Evolutionary conservation across 208 protist species (phyloP).

Genomic region (Histomonas meleagridis): DNA sequence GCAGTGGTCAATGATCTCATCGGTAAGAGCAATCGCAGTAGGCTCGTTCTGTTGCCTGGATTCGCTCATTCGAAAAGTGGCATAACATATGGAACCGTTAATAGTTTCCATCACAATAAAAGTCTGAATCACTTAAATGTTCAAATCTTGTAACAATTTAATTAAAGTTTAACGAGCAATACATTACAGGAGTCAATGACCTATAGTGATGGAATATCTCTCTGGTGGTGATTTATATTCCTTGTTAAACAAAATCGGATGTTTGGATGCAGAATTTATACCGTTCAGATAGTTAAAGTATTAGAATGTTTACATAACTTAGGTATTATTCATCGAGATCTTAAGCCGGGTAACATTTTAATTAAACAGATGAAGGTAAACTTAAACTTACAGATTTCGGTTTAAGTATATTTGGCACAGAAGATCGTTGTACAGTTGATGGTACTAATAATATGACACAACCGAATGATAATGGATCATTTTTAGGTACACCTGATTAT

Average conservation of each 20-base stretch:
- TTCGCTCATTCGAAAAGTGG: too few relatives aligned
- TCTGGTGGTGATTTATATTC: not conserved
- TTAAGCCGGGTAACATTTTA: constrained; percentile 64
- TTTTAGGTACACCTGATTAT: constrained; percentile 19
- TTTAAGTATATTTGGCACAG: not conserved
- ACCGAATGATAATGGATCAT: too few relatives aligned
- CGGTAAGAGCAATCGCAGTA: not conserved
- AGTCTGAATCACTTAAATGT: too few relatives aligned
- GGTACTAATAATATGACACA: too few relatives aligned
- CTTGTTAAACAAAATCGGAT: not conserved
- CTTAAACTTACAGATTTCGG: constrained; percentile 46
- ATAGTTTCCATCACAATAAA: too few relatives aligned
- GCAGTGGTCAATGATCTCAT: not conserved
- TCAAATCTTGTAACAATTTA: too few relatives aligned
- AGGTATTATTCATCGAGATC: constrained; percentile 55
- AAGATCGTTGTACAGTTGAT: not conserved
- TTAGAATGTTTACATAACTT: constrained; percentile 54
- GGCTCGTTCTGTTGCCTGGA: not conserved
- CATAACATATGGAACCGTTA: too few relatives aligned
- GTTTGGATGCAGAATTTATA: constrained; percentile 52
- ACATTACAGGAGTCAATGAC: not conserved
- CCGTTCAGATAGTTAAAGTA: constrained; percentile 57
- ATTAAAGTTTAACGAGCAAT: too few relatives aligned
- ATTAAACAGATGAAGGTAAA: constrained; percentile 52
- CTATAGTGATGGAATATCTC: constrained; percentile 33